Conservation (phyloP, 257 asterid genomes). For the Plantago ovata region DNA sequence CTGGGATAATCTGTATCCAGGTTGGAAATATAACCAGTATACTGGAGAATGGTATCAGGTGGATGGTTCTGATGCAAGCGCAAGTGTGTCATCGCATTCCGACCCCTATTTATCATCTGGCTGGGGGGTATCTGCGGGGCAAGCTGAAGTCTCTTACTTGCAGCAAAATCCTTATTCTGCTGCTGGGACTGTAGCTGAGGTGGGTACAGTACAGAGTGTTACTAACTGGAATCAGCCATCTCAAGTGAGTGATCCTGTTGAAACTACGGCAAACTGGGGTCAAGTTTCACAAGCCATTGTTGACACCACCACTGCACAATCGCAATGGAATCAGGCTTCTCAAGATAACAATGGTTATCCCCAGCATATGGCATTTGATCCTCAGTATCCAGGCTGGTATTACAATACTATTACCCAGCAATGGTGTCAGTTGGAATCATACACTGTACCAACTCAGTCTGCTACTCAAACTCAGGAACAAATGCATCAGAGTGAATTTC, state of each 20-base stretch:
- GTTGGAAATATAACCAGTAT: slow-evolving; percentile 70
- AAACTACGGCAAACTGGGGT: slow-evolving; percentile 47
- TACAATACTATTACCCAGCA: slow-evolving; percentile 67
- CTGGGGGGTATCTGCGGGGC: slow-evolving; percentile 41
- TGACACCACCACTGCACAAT: slow-evolving; percentile 28
- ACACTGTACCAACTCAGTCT: slow-evolving; percentile 42
- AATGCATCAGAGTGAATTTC: slow-evolving; percentile 38
- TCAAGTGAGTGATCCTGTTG: slow-evolving; percentile 31
- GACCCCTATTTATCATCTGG: slow-evolving; percentile 31
- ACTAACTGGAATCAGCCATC: slow-evolving; percentile 47
- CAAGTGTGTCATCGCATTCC: slow-evolving; percentile 29
- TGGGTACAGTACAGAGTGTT: slow-evolving; percentile 40
- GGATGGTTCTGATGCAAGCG: slow-evolving; percentile 38
- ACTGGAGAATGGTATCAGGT: slow-evolving; percentile 91
- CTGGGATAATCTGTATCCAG: slow-evolving; percentile 87
- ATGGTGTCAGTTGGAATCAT: slow-evolving; percentile 70
- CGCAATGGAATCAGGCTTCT: slow-evolving; percentile 57
- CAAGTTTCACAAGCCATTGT: slow-evolving; percentile 40
- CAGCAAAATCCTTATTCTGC: slow-evolving; percentile 63
- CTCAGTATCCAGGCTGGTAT: slow-evolving; percentile 92
- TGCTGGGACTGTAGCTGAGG: slow-evolving; percentile 48
- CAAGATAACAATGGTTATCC: slow-evolving; percentile 61
- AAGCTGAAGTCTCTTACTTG: slow-evolving; percentile 59
- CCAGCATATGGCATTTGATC: slow-evolving; percentile 84
- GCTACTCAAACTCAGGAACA: slow-evolving; percentile 43